Evolutionary conservation across 1,284 basidiomycete genomes (phyloP), one percentile per base, ranked within the genome.

Genomic region (Puccinia hordei): DNA sequence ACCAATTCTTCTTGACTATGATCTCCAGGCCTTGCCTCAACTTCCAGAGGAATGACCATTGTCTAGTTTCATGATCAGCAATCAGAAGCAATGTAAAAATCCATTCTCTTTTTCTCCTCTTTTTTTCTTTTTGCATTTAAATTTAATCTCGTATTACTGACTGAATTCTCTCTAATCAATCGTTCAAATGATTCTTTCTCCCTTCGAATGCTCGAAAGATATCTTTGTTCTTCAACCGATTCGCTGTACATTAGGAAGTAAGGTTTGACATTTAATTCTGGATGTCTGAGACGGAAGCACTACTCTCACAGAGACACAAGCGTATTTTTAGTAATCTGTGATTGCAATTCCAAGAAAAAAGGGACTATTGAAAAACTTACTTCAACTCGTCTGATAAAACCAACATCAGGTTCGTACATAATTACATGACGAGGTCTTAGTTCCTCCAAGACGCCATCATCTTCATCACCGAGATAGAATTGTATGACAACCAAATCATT

Each of bases 101-200:
- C n/a, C 4, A 57, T 57, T 57, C 24, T 24, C 10, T 57, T 24
- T 10, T 10, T 10, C 24, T 2, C 51, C n/a, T n/a, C 9, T 19
- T 53, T n/a, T 53, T 8, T 5, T 22, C 22, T 22, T 53, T 22
- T 19, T 15, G 15, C 51, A 53, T 46, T n/a, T n/a, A n/a, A n/a
- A n/a, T n/a, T n/a, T n/a, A n/a, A n/a, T n/a, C n/a, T n/a, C n/a
- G n/a, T n/a, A n/a, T 22, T 0, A 89, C 92, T 84, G 83, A 95
- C 95, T 61, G 91, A 93, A 76, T 93, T 90, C 86, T 98, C 95
- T 83, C 91, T 92, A 85, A 99, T 98, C 35, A 99, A 87, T 80
- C 91, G 89, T 86, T 98, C 93, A 85, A 99, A 99, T 0, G 95
- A 91, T 81, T 98, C 93, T 85, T 98, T 98, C 87, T 99, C 96